These are phyloP conservation scores for Pseudomicrostroma phylloplanum DNA, from an alignment of 1,284 basidiomycete species.

Conservation along the genomic window DNA sequence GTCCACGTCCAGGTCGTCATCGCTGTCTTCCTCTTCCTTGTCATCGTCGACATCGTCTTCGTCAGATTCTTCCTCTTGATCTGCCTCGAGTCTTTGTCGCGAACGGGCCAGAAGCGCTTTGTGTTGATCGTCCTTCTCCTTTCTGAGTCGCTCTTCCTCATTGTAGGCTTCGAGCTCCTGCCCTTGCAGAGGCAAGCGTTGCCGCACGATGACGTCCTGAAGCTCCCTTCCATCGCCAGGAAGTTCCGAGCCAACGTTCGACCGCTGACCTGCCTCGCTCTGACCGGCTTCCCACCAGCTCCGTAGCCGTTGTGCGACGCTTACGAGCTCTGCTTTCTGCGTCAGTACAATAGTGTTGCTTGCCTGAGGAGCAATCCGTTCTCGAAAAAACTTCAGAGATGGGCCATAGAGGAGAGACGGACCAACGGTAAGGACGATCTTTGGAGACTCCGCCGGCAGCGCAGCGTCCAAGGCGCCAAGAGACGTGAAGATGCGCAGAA, in stretches of 20 bases:
- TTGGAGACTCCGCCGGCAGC: constrained; percentile 68
- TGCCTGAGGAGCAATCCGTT: constrained; percentile 8
- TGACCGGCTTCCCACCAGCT: constrained; percentile 79
- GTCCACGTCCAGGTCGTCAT: constrained; percentile 32
- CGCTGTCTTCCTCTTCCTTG: constrained; percentile 63
- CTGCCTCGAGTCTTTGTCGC: constrained; percentile 79
- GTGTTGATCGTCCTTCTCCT: constrained; percentile 78
- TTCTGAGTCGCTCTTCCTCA: constrained; percentile 69
- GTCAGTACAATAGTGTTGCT: constrained; percentile 39
- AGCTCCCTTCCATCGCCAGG: constrained; percentile 61
- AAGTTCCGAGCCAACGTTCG: constrained; percentile 74
- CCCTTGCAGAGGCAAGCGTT: constrained; percentile 61
- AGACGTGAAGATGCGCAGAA: constrained; percentile 80
- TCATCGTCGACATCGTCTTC: constrained; percentile 53
- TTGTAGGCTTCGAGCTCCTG: constrained; percentile 74
- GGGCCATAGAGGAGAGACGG: constrained; percentile 4
- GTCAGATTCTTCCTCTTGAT: constrained; percentile 50
- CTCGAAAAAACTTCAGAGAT: neutral
- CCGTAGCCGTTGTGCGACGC: constrained; percentile 72
- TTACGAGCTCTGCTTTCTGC: constrained; percentile 64
- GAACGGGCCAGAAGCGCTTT: constrained; percentile 76
- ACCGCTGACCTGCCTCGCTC: constrained; percentile 55
- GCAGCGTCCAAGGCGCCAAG: constrained; percentile 72
- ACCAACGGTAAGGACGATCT: constrained; percentile 60
- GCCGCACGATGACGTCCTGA: constrained; percentile 81